A percentile compares a stretch with the other conserved stretches of the same genome.
Evolutionary conservation across 306 rosid species (phyloP).

Genomic region (Trifolium subterraneum): DNA sequence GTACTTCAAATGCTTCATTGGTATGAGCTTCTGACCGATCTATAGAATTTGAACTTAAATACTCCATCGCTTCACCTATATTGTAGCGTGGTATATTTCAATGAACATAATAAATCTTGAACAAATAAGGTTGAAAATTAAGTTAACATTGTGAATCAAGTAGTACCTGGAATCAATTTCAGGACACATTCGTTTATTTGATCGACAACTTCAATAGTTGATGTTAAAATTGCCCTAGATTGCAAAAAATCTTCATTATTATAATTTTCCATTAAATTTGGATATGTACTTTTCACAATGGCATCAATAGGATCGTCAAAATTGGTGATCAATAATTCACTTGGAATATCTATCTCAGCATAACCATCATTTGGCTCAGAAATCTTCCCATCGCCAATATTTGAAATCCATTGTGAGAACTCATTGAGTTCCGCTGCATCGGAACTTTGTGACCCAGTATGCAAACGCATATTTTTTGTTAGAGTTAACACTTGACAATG

Average conservation of each 20-base stretch:
- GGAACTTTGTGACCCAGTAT: not conserved
- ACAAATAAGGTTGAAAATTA: not conserved
- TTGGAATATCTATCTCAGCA: conserved; percentile 25
- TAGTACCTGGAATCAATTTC: not conserved
- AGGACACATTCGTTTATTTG: conserved; percentile 14
- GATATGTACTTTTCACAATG: conserved; percentile 25
- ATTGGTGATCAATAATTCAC: conserved; percentile 1
- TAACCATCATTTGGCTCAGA: conserved; percentile 33
- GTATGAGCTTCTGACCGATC: not conserved
- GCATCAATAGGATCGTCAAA: conserved; percentile 14
- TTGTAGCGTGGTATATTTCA: not conserved
- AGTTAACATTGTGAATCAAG: not conserved
- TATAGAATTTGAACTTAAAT: conserved; percentile 15
- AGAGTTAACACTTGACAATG: conserved; percentile 15
- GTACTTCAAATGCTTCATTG: not conserved
- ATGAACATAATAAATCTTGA: not conserved
- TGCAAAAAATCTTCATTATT: not conserved
- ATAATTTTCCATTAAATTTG: not conserved
- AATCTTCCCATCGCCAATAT: conserved; percentile 19
- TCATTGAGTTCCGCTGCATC: not conserved
- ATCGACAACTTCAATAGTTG: conserved; percentile 15
- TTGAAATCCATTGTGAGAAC: conserved; percentile 18
- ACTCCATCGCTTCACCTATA: conserved; percentile 15
- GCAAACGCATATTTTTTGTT: conserved; percentile 27
- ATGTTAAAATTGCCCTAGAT: conserved; percentile 5